phyloP scores from a whole-genome alignment of 1,284 basidiomycete species.

The Coniferiporia sulphurascens region DNA sequence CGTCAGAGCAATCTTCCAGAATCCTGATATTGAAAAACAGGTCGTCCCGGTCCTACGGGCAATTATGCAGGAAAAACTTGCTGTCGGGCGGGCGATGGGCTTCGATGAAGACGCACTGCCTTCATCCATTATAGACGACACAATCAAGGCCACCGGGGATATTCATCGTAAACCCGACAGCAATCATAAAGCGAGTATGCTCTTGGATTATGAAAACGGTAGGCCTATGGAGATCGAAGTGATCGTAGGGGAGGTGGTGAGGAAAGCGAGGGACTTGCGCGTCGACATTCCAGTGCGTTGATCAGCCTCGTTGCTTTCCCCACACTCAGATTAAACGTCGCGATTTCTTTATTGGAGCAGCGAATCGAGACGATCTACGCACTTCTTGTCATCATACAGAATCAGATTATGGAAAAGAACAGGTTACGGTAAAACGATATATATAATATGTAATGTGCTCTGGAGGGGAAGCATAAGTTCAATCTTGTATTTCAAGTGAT shows the following conservation, averaged over 20 bases:
- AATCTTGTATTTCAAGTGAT: too few relatives aligned
- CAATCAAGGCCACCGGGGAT: constrained; percentile 23
- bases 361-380: constrained; percentile 48
- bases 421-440: not conserved
- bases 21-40: constrained; percentile 33
- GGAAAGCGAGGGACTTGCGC: constrained; percentile 41
- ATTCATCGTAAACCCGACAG: constrained; percentile 26
- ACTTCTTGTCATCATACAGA: constrained; percentile 46
- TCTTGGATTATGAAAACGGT: constrained; percentile 50
- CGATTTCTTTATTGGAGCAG: constrained; percentile 24
- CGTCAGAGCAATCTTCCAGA: constrained; percentile 48
- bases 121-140: constrained; percentile 27
- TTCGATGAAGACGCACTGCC: constrained; percentile 26
- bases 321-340: not conserved
- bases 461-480: too few relatives aligned
- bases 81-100: constrained; percentile 30
- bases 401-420: constrained; percentile 38
- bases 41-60: constrained; percentile 37
- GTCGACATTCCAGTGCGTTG: constrained; percentile 49
- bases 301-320: not conserved
- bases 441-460: too few relatives aligned
- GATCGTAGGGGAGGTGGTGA: constrained; percentile 56
- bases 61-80: constrained; percentile 30
- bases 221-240: constrained; percentile 63
- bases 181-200: constrained; percentile 39